Evolutionary conservation across 2,329 filamentous ascomycete species (phyloP).

Genomic region (Fusarium sterilihyphosum): DNA sequence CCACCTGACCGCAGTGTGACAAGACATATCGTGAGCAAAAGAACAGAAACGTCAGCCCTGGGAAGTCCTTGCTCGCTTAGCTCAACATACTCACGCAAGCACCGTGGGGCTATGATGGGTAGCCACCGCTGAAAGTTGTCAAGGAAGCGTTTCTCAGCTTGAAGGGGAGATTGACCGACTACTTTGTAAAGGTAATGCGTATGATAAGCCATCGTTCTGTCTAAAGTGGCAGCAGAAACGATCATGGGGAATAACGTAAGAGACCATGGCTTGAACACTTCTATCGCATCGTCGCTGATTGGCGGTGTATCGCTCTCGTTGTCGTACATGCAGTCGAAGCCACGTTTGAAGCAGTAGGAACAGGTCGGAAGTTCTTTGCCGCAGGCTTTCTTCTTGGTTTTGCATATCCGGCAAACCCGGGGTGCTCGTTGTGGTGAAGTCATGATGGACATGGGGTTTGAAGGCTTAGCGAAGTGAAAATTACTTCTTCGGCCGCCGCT

Average conservation of each 20-base stretch:
- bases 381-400: background rate
- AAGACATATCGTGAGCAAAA: background rate
- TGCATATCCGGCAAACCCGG: background rate
- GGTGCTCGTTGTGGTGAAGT: background rate
- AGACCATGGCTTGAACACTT: background rate
- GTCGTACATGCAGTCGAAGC: rapidly evolving
- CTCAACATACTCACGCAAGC: background rate
- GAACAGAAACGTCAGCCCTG: background rate
- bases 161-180: background rate
- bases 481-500: background rate
- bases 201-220: background rate
- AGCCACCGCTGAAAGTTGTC: background rate
- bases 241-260: background rate
- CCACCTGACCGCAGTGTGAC: background rate
- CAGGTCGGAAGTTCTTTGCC: background rate
- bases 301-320: rapidly evolving
- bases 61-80: background rate
- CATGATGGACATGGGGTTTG: rapidly evolving
- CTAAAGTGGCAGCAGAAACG: background rate
- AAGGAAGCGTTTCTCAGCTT: background rate
- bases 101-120: background rate
- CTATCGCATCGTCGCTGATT: rapidly evolving
- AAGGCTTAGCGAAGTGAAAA: rapidly evolving
- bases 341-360: background rate
- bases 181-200: background rate